Percentiles rank a stretch among this genome's conserved stretches.
Conservation (phyloP, 2,329 filamentous ascomycete species). For the Pseudogymnoascus sp. region DNA sequence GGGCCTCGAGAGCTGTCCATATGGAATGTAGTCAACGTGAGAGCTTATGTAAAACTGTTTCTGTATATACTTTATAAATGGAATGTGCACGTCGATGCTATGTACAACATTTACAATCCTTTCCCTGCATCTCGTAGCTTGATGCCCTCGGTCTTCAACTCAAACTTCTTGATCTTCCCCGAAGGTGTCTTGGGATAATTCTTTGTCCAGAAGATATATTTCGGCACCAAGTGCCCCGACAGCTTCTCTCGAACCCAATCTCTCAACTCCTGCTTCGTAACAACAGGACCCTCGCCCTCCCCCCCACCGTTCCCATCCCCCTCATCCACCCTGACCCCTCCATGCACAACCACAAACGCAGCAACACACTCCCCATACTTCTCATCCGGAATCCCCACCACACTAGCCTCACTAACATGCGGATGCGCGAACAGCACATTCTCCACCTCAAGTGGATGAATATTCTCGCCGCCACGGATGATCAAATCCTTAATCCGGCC, state of each 20-base stretch:
- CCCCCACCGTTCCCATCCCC: conserved; percentile 15
- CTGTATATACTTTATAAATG: not conserved
- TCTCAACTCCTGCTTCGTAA: conserved; percentile 53
- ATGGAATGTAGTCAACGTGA: not conserved
- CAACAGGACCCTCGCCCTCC: conserved; percentile 16
- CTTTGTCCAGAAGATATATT: conserved; percentile 78
- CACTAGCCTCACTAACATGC: conserved; percentile 64
- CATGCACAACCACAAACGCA: conserved; percentile 63
- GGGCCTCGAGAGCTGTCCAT: not conserved
- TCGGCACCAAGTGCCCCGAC: conserved; percentile 71
- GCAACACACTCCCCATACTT: conserved; percentile 80
- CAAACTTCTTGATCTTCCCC: conserved; percentile 95
- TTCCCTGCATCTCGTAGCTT: conserved; percentile 30
- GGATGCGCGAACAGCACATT: conserved; percentile 72
- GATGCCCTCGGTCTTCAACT: conserved; percentile 60
- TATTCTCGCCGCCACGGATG: conserved; percentile 91
- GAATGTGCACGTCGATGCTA: not conserved
- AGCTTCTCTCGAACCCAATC: conserved; percentile 64
- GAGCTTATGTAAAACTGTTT: not conserved
- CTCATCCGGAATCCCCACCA: conserved; percentile 76
- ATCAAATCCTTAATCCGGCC: conserved; percentile 93
- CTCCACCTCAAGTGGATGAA: conserved; percentile 87
- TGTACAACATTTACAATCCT: not conserved
- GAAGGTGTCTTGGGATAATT: conserved; percentile 92
- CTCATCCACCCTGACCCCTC: conserved; percentile 24